A percentile compares a stretch with the other conserved stretches of the same genome.
Evolutionary conservation across 2,329 filamentous ascomycete genomes (phyloP).

Genomic region (Paracamarosporium sp.): DNA sequence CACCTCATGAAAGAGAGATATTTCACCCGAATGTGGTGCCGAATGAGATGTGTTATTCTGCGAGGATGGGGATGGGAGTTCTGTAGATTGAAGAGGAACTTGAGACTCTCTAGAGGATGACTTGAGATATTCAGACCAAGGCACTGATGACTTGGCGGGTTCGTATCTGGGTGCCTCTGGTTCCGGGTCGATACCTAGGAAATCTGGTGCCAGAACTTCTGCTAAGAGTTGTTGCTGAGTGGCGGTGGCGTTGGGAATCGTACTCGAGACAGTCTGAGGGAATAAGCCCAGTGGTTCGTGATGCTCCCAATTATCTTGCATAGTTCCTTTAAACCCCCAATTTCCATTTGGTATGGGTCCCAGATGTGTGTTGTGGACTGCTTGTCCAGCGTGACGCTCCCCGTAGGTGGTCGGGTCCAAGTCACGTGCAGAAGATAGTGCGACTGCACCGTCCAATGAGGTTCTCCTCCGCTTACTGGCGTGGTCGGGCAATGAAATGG

Average conservation of each 20-base stretch:
- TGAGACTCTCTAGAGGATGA: slow-evolving; percentile 20
- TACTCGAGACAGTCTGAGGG: slow-evolving; percentile 48
- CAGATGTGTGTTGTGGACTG: not conserved
- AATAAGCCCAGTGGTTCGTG: slow-evolving; percentile 52
- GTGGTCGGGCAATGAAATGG: slow-evolving; percentile 25
- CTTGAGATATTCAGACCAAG: slow-evolving; percentile 46
- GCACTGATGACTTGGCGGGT: slow-evolving; percentile 38
- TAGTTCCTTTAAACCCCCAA: slow-evolving; percentile 39
- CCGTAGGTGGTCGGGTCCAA: slow-evolving; percentile 15
- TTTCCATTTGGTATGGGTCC: slow-evolving; percentile 5
- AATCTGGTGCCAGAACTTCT: slow-evolving; percentile 33
- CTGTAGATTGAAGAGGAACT: slow-evolving; percentile 18
- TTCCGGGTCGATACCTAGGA: slow-evolving; percentile 30
- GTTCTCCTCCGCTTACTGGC: slow-evolving; percentile 32
- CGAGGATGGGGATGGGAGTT: slow-evolving; percentile 7
- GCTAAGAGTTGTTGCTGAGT: slow-evolving; percentile 51
- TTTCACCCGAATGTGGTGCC: slow-evolving; percentile 8
- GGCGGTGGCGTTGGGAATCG: slow-evolving; percentile 49
- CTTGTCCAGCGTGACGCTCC: slow-evolving; percentile 7
- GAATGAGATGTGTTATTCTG: slow-evolving; percentile 15
- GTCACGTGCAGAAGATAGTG: slow-evolving; percentile 2
- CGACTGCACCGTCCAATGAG: slow-evolving; percentile 7
- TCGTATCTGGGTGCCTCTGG: slow-evolving; percentile 21
- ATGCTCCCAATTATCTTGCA: slow-evolving; percentile 43
- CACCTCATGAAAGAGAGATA: slow-evolving; percentile 10